phyloP scores from a whole-genome alignment of 495 filamentous ascomycete species.

The Penicillium paxilli region DNA sequence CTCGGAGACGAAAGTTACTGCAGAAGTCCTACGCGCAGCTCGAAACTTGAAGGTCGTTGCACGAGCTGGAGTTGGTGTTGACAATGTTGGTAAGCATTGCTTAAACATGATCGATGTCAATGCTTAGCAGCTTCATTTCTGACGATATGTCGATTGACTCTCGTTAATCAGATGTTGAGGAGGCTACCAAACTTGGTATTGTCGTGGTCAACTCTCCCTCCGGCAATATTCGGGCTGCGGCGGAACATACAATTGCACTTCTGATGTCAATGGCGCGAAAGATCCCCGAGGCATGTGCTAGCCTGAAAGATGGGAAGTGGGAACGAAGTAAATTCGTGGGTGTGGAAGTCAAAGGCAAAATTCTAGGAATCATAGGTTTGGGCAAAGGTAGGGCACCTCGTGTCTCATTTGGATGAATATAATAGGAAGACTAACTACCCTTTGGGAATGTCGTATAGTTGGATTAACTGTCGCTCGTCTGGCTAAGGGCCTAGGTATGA shows the following conservation, averaged over 20 bases:
- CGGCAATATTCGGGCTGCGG: conserved; percentile 71
- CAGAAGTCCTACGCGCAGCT: conserved; percentile 56
- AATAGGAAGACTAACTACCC: neutral
- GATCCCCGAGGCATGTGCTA: conserved; percentile 57
- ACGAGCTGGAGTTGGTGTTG: conserved; percentile 71
- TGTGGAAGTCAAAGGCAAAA: conserved; percentile 69
- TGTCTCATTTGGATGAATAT: neutral
- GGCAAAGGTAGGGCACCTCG: conserved; percentile 52
- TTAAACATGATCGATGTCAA: neutral
- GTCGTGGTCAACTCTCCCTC: conserved; percentile 70
- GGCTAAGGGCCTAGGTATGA: conserved; percentile 70
- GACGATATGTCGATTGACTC: neutral
- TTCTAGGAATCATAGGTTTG: conserved; percentile 64
- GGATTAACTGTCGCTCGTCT: conserved; percentile 69
- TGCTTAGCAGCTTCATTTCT: neutral
- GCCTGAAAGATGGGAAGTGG: conserved; percentile 63
- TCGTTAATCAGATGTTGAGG: conserved; percentile 50
- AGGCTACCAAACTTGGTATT: conserved; percentile 64
- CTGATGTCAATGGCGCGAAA: conserved; percentile 67
- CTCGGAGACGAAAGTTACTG: conserved; percentile 70
- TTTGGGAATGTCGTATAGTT: conserved; percentile 39
- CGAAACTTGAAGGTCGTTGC: conserved; percentile 69
- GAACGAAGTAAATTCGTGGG: conserved; percentile 68
- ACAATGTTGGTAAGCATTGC: conserved; percentile 57
- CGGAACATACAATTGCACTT: conserved; percentile 67